A percentile compares a stretch with the other conserved stretches of the same genome.
These are phyloP conservation scores for Phytophthora vignae DNA, from an alignment of 352 stramenopile genomes.

Conservation along the genomic window DNA sequence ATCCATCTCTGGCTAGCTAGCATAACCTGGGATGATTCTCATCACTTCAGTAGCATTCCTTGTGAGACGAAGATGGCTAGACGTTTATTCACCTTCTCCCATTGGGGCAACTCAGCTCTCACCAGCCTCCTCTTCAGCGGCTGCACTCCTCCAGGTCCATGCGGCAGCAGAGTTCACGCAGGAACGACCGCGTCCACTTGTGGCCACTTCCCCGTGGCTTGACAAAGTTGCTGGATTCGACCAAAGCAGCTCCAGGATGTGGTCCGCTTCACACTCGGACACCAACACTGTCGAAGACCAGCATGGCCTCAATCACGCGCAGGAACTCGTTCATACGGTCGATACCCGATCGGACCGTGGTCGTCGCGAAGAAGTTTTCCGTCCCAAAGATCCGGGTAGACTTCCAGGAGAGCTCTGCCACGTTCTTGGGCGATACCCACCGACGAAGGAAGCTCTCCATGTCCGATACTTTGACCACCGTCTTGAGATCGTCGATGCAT, in stretches of 20 bases:
- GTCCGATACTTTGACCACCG: background rate
- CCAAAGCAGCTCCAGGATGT: constrained; percentile 26
- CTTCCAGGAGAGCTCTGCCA: constrained; percentile 36
- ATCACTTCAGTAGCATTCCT: no score
- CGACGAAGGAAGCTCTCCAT: constrained; percentile 7
- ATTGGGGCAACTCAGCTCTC: background rate
- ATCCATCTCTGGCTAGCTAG: no score
- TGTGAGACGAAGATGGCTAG: no score
- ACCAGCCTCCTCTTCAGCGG: background rate
- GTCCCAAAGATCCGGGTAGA: constrained; percentile 37
- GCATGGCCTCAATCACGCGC: constrained; percentile 40
- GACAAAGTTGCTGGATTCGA: constrained; percentile 1
- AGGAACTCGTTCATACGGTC: constrained; percentile 18
- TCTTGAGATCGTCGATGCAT: constrained; percentile 5
- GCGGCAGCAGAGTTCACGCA: constrained; percentile 33
- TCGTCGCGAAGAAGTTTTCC: constrained; percentile 46
- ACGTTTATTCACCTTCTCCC: no score
- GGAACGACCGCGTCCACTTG: constrained; percentile 41
- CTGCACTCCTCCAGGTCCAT: constrained; percentile 39
- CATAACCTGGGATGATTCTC: no score
- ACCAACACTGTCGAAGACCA: constrained; percentile 45
- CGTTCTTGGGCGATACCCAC: background rate
- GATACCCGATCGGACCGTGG: background rate
- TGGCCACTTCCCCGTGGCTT: constrained; percentile 21
- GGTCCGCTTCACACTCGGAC: background rate